phyloP scores from a whole-genome alignment of 768 basidiomycete species.

The Xerocomellus dryophilus region DNA sequence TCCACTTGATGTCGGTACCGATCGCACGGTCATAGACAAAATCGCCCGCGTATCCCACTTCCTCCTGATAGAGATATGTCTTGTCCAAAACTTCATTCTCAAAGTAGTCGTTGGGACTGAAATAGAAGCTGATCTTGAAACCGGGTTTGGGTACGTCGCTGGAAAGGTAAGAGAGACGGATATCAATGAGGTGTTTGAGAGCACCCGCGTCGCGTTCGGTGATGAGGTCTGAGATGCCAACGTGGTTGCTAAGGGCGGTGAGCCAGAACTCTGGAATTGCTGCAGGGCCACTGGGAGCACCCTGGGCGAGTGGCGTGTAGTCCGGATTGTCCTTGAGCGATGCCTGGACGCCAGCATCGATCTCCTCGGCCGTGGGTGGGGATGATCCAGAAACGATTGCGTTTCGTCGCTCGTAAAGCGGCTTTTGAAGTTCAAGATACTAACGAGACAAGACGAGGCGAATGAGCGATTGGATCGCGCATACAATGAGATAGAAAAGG shows the following conservation, averaged over 20 bases:
- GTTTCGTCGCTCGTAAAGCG: conserved; percentile 82
- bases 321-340: conserved; percentile 74
- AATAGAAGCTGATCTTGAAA: conserved; percentile 86
- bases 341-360: conserved; percentile 73
- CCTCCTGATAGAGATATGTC: conserved; percentile 90
- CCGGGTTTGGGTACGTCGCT: conserved; percentile 71
- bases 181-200: conserved; percentile 77
- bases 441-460: conserved; percentile 25
- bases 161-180: conserved; percentile 74
- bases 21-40: conserved; percentile 94
- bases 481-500: conserved; percentile 11
- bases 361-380: conserved; percentile 74
- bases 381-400: conserved; percentile 79
- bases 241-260: conserved; percentile 90
- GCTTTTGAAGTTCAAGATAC: conserved; percentile 76
- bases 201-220: conserved; percentile 89
- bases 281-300: conserved; percentile 39
- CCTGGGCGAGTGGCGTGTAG: conserved; percentile 59
- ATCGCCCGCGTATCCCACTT: conserved; percentile 94
- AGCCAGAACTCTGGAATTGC: conserved; percentile 96
- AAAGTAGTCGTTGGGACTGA: conserved; percentile 83
- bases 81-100: conserved; percentile 81
- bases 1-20: conserved; percentile 93
- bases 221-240: conserved; percentile 82
- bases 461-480: conserved; percentile 10